phyloP scores from a whole-genome alignment of 176 grass and related monocot species.

The Phragmites australis region DNA sequence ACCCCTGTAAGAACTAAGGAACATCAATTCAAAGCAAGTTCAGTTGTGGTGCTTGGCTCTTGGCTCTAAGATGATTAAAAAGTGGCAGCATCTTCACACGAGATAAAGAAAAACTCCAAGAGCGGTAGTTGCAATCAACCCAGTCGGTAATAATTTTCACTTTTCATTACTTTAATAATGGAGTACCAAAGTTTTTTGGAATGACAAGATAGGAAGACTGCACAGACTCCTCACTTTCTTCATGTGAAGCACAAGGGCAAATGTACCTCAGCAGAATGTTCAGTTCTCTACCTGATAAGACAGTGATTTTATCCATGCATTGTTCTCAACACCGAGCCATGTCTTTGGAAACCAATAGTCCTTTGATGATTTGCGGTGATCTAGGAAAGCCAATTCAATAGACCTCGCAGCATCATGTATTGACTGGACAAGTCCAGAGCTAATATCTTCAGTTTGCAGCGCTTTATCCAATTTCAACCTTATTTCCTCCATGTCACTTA shows the following conservation, averaged over 20 bases:
- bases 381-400: conserved; percentile 83
- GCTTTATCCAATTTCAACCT: conserved; percentile 73
- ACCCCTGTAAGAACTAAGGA: conserved; percentile 17
- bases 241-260: background rate
- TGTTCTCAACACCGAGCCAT: conserved; percentile 88
- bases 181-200: background rate
- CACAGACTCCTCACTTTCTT: background rate
- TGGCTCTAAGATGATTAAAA: conserved; percentile 5
- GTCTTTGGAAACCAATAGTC: conserved; percentile 73
- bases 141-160: background rate
- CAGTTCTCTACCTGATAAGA: conserved; percentile 74
- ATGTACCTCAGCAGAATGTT: conserved; percentile 28
- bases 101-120: background rate
- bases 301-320: conserved; percentile 84
- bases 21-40: conserved; percentile 26
- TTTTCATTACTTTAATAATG: background rate
- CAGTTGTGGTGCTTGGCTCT: conserved; percentile 4
- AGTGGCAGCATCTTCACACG: conserved; percentile 24
- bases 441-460: conserved; percentile 72
- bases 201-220: background rate
- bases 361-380: conserved; percentile 53
- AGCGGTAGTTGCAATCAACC: conserved; percentile 4
- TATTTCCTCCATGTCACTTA: conserved; percentile 65
- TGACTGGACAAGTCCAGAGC: conserved; percentile 71
- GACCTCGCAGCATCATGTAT: conserved; percentile 95